Evolutionary conservation across 2,329 filamentous ascomycete species (phyloP), one percentile per base, ranked within the genome.

Genomic region (Mycosphaerella sp.): DNA sequence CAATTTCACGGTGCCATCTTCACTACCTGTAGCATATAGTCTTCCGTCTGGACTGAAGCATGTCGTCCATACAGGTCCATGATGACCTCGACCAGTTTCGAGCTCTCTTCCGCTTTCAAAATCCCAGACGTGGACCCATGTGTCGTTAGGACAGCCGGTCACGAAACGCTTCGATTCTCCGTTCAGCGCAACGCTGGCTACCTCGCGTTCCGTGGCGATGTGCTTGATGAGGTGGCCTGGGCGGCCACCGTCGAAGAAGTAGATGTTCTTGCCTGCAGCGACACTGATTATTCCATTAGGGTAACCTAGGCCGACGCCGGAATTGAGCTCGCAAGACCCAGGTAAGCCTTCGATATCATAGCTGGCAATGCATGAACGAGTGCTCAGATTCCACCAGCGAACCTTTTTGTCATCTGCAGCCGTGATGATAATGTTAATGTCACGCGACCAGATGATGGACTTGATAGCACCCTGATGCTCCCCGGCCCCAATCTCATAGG

Each of bases 1-100:
- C 60, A 98, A 76, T 73, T 98, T 98, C 69, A 98, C 94, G 0
- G 93, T 98, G 36, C 93, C 93, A 64, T 98, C 93, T 68, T 98
- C 93, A 43, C 90, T 96, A 27, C 88, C 93, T 1, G 93, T 98
- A 1, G 90, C 93, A 66, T 97, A 98, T 6, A 98, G 75, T 67
- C 95, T 96, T 41, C 90, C 90, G 65, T 98, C 93, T 0, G 93
- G 93, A 0, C 90, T 93, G 70, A 95, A 98, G 50, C 86, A 85
- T 53, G 94, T 84, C 5, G 89, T 95, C 93, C 93, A 98, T 56
- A 98, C 93, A 1, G 91, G 91, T 1, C 93, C 93, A 65, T 98
- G 93, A 62, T 98, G 93, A 18, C 93, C 93, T 71, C 96, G 96
- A 73, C 95, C 88, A 10, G 91, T 85, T 68, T 97, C 93, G 39